Base-by-base conservation (phyloP, 1,139 yeast genomes). In the Lodderomyces margitis region DNA sequence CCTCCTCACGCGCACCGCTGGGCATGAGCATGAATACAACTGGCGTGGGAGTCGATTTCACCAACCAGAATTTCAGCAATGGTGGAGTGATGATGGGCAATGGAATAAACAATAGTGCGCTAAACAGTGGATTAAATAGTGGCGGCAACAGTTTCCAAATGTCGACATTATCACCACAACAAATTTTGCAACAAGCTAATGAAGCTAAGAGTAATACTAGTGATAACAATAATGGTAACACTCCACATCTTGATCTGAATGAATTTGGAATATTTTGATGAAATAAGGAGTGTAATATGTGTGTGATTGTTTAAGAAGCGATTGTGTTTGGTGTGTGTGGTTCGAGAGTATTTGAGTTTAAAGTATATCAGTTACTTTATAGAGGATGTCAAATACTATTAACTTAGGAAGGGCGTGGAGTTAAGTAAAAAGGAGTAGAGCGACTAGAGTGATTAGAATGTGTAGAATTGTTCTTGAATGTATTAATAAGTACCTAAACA, bases 131-230 rank as follows among this genome's bases (percentile, higher is more conserved):
- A 15, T 21, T 21, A 21, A 9, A 15, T 34, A 28, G 31, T 17
- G 21, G 10, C 20, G 32, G 37, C 19, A n/a, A n/a, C n/a, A n/a
- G n/a, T n/a, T 25, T 17, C 8, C 21, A n/a, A 36, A 36, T 47
- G 39, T 55, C 52, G 30, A 56, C 62, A 5, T 62, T 68, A 33
- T 67, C 74, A 1, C 74, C 74, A 2, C 74, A 66, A 46, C 74
- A 69, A 44, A 58, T 69, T 11, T 56, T 67, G 33, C 72, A 58
- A 51, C 70, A 60, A 47, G 59, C 58, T 44, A 54, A 56, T 31
- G 44, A 43, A 19, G 34, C 41, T 21, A 50, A 48, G 32, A 15
- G 32, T 15, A 28, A 28, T 15, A 28, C 14, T 28, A 14, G 4
- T 11, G 11, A 24, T 24, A 24, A 24, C 11, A 24, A 4, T 24